phyloP scores from a whole-genome alignment of 2,329 filamentous ascomycete species.

The Phialophora expanda region DNA sequence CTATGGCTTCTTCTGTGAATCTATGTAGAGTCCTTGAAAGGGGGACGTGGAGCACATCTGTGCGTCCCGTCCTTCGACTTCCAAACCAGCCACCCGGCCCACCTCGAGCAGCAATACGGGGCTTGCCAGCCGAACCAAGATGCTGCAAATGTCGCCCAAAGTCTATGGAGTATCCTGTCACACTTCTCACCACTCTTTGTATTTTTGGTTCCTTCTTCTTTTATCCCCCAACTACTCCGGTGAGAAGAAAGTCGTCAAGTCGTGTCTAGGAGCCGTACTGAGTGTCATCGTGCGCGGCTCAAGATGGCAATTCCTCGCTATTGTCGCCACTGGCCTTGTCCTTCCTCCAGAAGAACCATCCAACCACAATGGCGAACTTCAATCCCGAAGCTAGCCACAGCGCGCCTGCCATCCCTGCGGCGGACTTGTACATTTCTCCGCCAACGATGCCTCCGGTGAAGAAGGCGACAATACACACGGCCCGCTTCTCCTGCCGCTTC shows the following conservation, averaged over 20 bases:
- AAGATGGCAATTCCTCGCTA: background rate
- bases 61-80: background rate
- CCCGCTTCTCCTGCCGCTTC: slow-evolving; percentile 40
- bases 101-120: background rate
- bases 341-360: slow-evolving; percentile 48
- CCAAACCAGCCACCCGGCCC: background rate
- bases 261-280: background rate
- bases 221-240: background rate
- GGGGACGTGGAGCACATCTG: background rate
- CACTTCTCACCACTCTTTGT: background rate
- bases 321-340: slow-evolving; percentile 12
- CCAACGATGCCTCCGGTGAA: slow-evolving; percentile 50
- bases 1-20: no score
- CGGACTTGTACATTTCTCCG: slow-evolving; percentile 50
- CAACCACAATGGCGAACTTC: slow-evolving; percentile 47
- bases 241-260: background rate
- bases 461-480: slow-evolving; percentile 46
- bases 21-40: no score
- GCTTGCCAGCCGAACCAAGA: background rate
- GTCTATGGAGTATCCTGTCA: background rate
- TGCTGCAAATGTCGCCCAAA: background rate
- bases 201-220: background rate
- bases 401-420: slow-evolving; percentile 51
- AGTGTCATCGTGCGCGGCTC: background rate
- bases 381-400: slow-evolving; percentile 51